Percentiles rank a stretch among this genome's conserved stretches.
Evolutionary conservation across 2,329 filamentous ascomycete species (phyloP).

Genomic region (Rutstroemia sydowiana): DNA sequence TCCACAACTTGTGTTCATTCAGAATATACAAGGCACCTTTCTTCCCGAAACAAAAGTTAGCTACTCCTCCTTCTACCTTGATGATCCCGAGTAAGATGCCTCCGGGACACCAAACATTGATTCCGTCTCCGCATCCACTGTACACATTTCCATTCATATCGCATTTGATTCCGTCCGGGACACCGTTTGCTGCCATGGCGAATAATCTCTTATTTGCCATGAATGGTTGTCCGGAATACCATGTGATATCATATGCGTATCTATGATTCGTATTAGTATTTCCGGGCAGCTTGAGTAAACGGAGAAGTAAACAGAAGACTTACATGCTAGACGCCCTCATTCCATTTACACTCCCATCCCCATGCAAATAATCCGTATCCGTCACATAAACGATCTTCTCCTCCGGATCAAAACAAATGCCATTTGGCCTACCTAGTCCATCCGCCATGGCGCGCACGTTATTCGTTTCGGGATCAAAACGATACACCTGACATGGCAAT

Average conservation of each 20-base stretch:
- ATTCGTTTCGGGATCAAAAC: constrained; percentile 42
- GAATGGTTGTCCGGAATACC: constrained; percentile 1
- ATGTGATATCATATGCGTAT: constrained; percentile 19
- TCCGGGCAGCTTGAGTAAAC: neutral
- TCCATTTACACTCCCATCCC: constrained; percentile 32
- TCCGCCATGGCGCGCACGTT: constrained; percentile 49
- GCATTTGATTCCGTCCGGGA: constrained; percentile 51
- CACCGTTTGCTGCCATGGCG: constrained; percentile 43
- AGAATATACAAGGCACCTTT: constrained; percentile 13
- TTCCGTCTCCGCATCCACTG: constrained; percentile 44
- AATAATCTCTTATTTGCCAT: constrained; percentile 35
- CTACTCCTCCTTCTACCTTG: constrained; percentile 21
- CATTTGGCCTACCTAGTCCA: constrained; percentile 48
- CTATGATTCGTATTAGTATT: constrained; percentile 1
- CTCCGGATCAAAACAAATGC: constrained; percentile 48
- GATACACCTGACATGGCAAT: constrained; percentile 50
- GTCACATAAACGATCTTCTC: constrained; percentile 45
- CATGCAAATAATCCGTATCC: constrained; percentile 34
- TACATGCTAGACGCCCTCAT: constrained; percentile 26
- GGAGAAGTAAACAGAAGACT: too few species aligned
- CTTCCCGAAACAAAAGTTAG: constrained; percentile 14
- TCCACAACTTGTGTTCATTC: constrained; percentile 14
- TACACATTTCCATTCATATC: constrained; percentile 47
- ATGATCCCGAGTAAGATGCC: constrained; percentile 50
- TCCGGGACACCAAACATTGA: constrained; percentile 43